Percentiles rank a stretch among this genome's conserved stretches.
phyloP scores from a whole-genome alignment of 2,329 filamentous ascomycete genomes.

The Ophiocordyceps unilateralis region DNA sequence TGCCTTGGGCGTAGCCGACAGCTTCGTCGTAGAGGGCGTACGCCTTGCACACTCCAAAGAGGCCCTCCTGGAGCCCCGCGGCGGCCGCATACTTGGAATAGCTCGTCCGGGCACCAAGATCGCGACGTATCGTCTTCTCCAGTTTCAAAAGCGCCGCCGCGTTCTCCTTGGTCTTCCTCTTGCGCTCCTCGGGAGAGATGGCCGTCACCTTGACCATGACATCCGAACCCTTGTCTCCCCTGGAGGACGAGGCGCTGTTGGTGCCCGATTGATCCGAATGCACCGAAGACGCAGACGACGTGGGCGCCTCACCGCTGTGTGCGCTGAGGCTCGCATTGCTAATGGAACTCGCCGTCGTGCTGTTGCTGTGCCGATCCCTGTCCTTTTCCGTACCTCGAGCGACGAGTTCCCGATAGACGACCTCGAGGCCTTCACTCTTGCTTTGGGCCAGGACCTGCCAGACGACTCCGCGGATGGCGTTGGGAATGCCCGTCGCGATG shows the following conservation, averaged over 20 bases:
- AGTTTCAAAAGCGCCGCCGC: slow-evolving; percentile 57
- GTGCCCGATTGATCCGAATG: slow-evolving; percentile 58
- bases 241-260: slow-evolving; percentile 38
- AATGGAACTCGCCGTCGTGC: slow-evolving; percentile 30
- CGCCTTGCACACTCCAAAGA: slow-evolving; percentile 93
- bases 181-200: slow-evolving; percentile 46
- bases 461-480: slow-evolving; percentile 89
- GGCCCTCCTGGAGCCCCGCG: slow-evolving; percentile 76
- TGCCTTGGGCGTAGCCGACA: slow-evolving; percentile 93
- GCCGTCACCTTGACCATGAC: slow-evolving; percentile 48
- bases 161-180: slow-evolving; percentile 68
- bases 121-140: slow-evolving; percentile 80
- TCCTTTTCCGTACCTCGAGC: slow-evolving; percentile 70
- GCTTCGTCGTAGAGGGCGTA: slow-evolving; percentile 90
- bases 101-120: slow-evolving; percentile 82
- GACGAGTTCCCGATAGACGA: slow-evolving; percentile 68
- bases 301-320: slow-evolving; percentile 45
- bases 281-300: slow-evolving; percentile 71
- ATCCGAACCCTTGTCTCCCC: slow-evolving; percentile 45
- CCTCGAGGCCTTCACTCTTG: slow-evolving; percentile 80
- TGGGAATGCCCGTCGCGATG: slow-evolving; percentile 85
- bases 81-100: slow-evolving; percentile 92
- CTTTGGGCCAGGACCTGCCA: slow-evolving; percentile 96
- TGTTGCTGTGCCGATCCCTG: slow-evolving; percentile 40
- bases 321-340: slow-evolving; percentile 38